Conservation (phyloP, 2,329 filamentous ascomycete species). For the Gnomoniopsis sp. region DNA sequence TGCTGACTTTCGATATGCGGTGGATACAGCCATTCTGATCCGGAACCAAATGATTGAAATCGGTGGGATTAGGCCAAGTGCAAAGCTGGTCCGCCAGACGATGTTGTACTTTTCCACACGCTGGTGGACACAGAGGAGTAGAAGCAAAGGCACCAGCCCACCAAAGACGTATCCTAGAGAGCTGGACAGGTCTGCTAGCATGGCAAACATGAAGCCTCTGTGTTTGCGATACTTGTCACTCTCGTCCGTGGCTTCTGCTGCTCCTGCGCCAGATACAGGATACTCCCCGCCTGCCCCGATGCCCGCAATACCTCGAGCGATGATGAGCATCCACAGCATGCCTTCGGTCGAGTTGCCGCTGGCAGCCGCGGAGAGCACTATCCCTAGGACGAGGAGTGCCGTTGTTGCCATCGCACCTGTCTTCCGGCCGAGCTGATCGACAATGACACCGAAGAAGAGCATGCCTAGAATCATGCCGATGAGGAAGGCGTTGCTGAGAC, state of each 20-base stretch:
- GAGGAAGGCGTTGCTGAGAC: slow-evolving; percentile 53
- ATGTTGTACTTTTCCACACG: slow-evolving; percentile 35
- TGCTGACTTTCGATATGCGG: slow-evolving; percentile 43
- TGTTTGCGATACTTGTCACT: slow-evolving; percentile 38
- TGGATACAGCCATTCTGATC: slow-evolving; percentile 48
- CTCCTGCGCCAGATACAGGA: slow-evolving; percentile 46
- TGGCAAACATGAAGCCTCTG: slow-evolving; percentile 54
- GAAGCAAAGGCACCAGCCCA: slow-evolving; percentile 45
- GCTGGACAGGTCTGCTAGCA: slow-evolving; percentile 48
- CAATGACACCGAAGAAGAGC: slow-evolving; percentile 47
- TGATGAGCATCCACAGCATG: slow-evolving; percentile 49
- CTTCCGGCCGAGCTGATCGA: slow-evolving; percentile 28
- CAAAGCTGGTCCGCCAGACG: slow-evolving; percentile 51
- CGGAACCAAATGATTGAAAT: slow-evolving; percentile 51
- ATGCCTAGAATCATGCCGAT: slow-evolving; percentile 56
- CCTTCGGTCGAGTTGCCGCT: slow-evolving; percentile 34
- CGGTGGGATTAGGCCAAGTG: slow-evolving; percentile 46
- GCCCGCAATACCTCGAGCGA: slow-evolving; percentile 37
- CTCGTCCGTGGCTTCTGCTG: slow-evolving; percentile 53
- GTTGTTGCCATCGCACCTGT: slow-evolving; percentile 16
- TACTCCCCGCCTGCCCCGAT: slow-evolving; percentile 41
- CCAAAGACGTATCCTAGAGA: slow-evolving; percentile 49
- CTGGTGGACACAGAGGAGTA: slow-evolving; percentile 47
- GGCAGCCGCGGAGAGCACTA: slow-evolving; percentile 43
- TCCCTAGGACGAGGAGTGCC: slow-evolving; percentile 41